Conservation (phyloP, 495 filamentous ascomycete species). For the Xylaria castorea region DNA sequence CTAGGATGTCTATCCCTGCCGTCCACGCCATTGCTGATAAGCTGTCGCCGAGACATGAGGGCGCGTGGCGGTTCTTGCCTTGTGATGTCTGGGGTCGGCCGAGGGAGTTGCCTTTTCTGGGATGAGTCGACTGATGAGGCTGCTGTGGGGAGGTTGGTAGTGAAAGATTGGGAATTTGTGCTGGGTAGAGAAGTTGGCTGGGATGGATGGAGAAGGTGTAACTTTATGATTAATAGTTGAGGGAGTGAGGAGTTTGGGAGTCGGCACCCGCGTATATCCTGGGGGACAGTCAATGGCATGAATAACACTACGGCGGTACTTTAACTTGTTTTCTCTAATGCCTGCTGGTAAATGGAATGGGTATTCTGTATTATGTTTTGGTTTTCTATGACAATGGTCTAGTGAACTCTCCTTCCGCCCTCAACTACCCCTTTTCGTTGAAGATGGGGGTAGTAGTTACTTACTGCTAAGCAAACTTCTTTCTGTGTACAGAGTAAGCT, state of each 20-base stretch:
- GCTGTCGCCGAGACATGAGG: constrained; percentile 38
- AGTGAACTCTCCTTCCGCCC: not conserved
- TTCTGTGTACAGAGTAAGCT: not conserved
- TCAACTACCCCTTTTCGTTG: not conserved
- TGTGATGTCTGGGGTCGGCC: constrained; percentile 45
- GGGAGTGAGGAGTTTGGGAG: not conserved
- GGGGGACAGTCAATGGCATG: not conserved
- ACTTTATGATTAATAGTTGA: not conserved
- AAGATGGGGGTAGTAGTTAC: not conserved
- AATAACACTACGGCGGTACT: not conserved
- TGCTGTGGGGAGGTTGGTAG: not conserved
- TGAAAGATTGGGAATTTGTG: not conserved
- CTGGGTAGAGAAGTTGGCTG: no score
- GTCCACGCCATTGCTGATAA: constrained; percentile 39
- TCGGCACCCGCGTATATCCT: not conserved
- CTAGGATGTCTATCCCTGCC: constrained; percentile 43
- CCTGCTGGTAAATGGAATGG: not conserved
- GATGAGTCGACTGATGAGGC: not conserved
- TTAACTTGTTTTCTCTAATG: not conserved
- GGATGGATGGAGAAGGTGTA: not conserved
- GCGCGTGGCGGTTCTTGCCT: constrained; percentile 51
- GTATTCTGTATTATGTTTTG: not conserved
- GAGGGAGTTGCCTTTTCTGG: constrained; percentile 38
- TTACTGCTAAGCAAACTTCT: not conserved
- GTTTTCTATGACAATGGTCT: not conserved